Evolutionary conservation across 257 asterid genomes (phyloP).

Genomic region (Sherardia arvensis): DNA sequence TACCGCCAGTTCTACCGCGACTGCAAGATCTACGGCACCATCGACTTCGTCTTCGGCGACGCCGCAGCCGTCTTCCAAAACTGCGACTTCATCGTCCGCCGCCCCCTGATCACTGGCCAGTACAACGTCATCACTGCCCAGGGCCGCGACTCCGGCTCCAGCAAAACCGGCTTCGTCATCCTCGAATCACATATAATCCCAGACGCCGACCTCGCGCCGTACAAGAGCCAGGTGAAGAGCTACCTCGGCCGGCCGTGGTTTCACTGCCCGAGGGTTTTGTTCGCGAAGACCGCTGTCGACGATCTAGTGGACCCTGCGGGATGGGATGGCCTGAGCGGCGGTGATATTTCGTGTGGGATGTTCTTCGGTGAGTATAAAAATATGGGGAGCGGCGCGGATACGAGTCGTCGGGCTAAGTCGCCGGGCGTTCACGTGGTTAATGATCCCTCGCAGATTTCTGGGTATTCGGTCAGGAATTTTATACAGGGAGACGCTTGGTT

Average conservation of each 20-base stretch:
- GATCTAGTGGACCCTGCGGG: conserved; percentile 44
- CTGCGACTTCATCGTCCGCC: conserved; percentile 41
- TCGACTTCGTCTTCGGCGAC: conserved; percentile 64
- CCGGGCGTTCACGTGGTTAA: conserved; percentile 51
- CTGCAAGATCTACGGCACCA: conserved; percentile 53
- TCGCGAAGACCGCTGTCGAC: conserved; percentile 42
- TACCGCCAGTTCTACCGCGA: conserved; percentile 61
- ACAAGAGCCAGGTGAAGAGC: conserved; percentile 25
- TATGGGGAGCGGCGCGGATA: conserved; percentile 50
- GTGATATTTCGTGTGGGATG: conserved; percentile 49
- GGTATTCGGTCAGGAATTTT: conserved; percentile 32
- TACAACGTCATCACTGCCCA: conserved; percentile 63
- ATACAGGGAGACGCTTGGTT: conserved; percentile 61
- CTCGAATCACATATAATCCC: conserved; percentile 39
- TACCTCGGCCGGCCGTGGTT: conserved; percentile 70
- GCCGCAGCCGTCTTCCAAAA: conserved; percentile 51
- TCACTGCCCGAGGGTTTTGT: conserved; percentile 45
- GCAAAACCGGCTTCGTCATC: conserved; percentile 55
- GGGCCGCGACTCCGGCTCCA: conserved; percentile 36
- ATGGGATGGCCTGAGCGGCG: conserved; percentile 56
- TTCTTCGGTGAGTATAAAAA: conserved; percentile 61
- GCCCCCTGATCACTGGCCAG: conserved; percentile 48
- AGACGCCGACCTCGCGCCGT: conserved; percentile 20
- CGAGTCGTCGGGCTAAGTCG: conserved; percentile 44
- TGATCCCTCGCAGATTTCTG: conserved; percentile 21